These are phyloP conservation scores for Pseudocercospora pini-densiflorae DNA, from an alignment of 2,329 filamentous ascomycete genomes.

Conservation along the genomic window DNA sequence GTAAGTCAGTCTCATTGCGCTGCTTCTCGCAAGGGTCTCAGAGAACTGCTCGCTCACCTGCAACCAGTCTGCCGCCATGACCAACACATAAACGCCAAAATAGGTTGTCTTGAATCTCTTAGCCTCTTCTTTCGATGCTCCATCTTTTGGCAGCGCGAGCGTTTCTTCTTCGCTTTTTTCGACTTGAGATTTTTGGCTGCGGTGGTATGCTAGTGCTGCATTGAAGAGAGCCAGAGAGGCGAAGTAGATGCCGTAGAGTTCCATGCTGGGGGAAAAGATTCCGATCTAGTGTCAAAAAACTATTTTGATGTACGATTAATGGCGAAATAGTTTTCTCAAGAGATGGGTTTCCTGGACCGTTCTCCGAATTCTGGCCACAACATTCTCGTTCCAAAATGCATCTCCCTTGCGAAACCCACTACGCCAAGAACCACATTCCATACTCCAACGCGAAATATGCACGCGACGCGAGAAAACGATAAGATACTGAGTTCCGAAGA, in stretches of 20 bases:
- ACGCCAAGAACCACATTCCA: constrained; percentile 3
- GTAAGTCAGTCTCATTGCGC: not conserved
- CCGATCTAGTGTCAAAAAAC: not conserved
- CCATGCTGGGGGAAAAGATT: constrained; percentile 16
- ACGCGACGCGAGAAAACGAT: not conserved
- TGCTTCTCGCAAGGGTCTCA: not conserved
- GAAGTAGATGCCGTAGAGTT: constrained; percentile 33
- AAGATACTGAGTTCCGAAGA: not conserved
- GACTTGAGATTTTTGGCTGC: constrained; percentile 16
- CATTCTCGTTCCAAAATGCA: constrained; percentile 4
- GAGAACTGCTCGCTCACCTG: constrained; percentile 39
- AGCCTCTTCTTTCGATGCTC: constrained; percentile 37
- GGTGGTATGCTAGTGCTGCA: constrained; percentile 24
- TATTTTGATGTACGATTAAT: too few relatives aligned
- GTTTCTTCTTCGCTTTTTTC: constrained; percentile 21
- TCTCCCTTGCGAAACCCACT: not conserved
- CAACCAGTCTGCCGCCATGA: constrained; percentile 53
- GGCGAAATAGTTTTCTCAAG: too few relatives aligned
- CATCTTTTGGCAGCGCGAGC: constrained; percentile 16
- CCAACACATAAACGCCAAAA: constrained; percentile 51
- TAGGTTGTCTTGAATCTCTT: constrained; percentile 47
- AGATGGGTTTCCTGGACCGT: too few relatives aligned
- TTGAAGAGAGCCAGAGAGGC: constrained; percentile 29
- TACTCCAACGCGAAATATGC: not conserved
- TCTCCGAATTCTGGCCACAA: not conserved